A percentile compares a stretch with the other conserved stretches of the same genome.
Conservation (phyloP, 2,329 filamentous ascomycete genomes). For the Fusarium brachygibbosum region DNA sequence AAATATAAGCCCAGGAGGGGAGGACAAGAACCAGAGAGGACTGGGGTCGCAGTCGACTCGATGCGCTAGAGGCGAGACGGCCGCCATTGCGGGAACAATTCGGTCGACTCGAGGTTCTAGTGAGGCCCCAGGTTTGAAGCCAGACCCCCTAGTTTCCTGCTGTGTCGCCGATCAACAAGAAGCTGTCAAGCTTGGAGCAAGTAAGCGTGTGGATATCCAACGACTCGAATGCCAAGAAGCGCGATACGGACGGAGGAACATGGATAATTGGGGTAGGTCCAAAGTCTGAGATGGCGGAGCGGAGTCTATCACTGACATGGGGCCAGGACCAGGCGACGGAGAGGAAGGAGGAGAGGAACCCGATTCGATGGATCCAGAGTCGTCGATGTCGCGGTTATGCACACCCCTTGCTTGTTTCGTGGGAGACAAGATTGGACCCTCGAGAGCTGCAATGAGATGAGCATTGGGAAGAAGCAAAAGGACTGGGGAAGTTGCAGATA, state of each 20-base stretch:
- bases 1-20: slow-evolving; percentile 29
- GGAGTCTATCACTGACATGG: slow-evolving; percentile 25
- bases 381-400: slow-evolving; percentile 32
- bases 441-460: slow-evolving; percentile 15
- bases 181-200: slow-evolving; percentile 14
- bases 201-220: slow-evolving; percentile 21
- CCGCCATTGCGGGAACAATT: slow-evolving; percentile 19
- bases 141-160: slow-evolving; percentile 23
- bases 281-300: slow-evolving; percentile 32
- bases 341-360: slow-evolving; percentile 25
- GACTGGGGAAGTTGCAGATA: slow-evolving; percentile 9
- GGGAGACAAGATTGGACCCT: slow-evolving; percentile 24
- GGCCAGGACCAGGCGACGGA: slow-evolving; percentile 24
- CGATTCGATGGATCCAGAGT: slow-evolving; percentile 28
- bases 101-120: slow-evolving; percentile 19
- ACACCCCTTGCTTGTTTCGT: slow-evolving; percentile 41
- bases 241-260: slow-evolving; percentile 45
- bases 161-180: slow-evolving; percentile 34
- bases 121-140: slow-evolving; percentile 14
- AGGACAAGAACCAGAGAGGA: slow-evolving; percentile 11
- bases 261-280: slow-evolving; percentile 43
- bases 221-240: slow-evolving; percentile 38
- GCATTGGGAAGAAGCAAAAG: slow-evolving; percentile 24
- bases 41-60: slow-evolving; percentile 17
- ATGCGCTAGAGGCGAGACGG: slow-evolving; percentile 4